These are phyloP conservation scores for Pestalotiopsis fici DNA, from an alignment of 2,329 filamentous ascomycete genomes.

Conservation along the genomic window DNA sequence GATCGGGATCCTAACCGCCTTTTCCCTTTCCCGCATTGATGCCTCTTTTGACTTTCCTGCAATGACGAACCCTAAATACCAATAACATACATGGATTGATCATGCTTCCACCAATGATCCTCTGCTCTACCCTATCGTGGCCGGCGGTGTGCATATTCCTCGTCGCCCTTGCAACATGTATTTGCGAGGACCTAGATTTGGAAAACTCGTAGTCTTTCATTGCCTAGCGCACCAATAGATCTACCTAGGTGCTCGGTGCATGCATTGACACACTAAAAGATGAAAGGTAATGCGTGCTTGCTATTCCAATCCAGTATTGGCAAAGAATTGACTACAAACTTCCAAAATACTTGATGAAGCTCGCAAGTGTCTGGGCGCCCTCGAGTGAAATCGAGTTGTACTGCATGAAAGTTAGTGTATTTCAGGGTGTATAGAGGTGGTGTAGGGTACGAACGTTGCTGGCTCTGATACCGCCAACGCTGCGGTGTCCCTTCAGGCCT, in stretches of 20 bases:
- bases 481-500: slow-evolving; percentile 87
- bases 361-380: slow-evolving; percentile 64
- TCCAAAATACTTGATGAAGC: slow-evolving; percentile 5
- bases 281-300: not conserved
- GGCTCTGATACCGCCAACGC: slow-evolving; percentile 81
- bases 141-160: not conserved
- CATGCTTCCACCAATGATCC: not conserved
- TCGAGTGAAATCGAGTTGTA: slow-evolving; percentile 81
- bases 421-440: not conserved
- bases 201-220: not conserved
- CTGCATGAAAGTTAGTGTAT: not conserved
- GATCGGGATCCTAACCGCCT: not conserved
- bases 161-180: not conserved
- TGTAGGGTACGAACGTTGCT: slow-evolving; percentile 52
- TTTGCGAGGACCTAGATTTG: not conserved
- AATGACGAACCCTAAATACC: not conserved
- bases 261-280: not conserved
- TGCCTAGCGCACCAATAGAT: not conserved
- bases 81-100: not conserved
- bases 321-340: not conserved
- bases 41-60: not conserved
- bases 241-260: not conserved
- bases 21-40: not conserved
- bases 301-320: not conserved
- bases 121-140: not conserved